These are phyloP conservation scores for Xerocomus amazonicus DNA, from an alignment of 1,284 basidiomycete genomes.

Conservation along the genomic window DNA sequence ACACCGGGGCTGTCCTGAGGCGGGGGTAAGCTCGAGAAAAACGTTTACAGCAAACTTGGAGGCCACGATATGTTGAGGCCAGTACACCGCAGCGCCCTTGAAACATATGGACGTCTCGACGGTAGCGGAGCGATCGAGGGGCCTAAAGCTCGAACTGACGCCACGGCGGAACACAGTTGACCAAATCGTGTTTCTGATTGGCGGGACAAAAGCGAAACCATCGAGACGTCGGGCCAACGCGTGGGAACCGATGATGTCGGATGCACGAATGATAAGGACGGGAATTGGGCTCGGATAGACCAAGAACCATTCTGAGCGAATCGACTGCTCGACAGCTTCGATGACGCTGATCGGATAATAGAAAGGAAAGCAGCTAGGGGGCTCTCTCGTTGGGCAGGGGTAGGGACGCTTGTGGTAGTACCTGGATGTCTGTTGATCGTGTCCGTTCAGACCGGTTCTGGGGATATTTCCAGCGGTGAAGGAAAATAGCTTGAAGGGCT, in stretches of 20 bases:
- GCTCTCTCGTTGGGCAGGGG: neutral
- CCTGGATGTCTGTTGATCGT: constrained; percentile 9
- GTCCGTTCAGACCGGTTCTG: constrained; percentile 2
- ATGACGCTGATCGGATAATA: constrained; percentile 12
- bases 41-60: constrained; percentile 29
- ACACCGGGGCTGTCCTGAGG: neutral
- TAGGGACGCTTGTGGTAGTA: constrained; percentile 8
- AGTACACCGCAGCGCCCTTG: constrained; percentile 9
- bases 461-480: constrained; percentile 6
- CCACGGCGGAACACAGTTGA: constrained; percentile 9
- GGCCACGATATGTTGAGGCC: constrained; percentile 18
- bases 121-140: neutral
- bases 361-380: neutral
- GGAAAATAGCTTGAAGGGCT: constrained; percentile 11
- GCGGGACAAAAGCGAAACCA: constrained; percentile 11
- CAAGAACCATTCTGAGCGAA: constrained; percentile 8
- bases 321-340: constrained; percentile 6
- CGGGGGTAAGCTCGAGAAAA: constrained; percentile 15
- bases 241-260: constrained; percentile 15
- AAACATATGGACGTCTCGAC: constrained; percentile 1
- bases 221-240: neutral
- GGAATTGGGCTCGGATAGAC: constrained; percentile 21
- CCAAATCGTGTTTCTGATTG: constrained; percentile 18
- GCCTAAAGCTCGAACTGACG: constrained; percentile 8
- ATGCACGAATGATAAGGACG: constrained; percentile 12